Conservation (phyloP, 352 stramenopile species). For the Phytopythium vexans region DNA sequence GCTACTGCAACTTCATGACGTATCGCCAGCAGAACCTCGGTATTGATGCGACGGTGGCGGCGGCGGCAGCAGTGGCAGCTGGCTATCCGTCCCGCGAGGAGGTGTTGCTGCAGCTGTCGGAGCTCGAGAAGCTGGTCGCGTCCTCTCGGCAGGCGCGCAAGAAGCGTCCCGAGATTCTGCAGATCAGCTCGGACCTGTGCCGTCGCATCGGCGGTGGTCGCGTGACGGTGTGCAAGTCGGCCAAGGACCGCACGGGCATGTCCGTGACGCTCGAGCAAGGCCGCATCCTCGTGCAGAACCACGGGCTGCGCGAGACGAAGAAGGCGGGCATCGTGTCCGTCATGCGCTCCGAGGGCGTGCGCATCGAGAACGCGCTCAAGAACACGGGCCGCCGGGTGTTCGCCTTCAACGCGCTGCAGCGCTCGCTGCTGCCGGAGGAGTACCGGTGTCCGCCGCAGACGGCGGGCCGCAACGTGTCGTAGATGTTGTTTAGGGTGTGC, state of each 20-base stretch:
- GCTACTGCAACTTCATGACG: conserved; percentile 70
- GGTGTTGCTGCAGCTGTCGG: conserved; percentile 42
- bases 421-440: conserved; percentile 75
- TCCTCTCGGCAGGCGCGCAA: conserved; percentile 66
- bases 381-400: conserved; percentile 82
- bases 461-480: conserved; percentile 77
- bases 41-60: background rate
- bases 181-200: conserved; percentile 79
- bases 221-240: conserved; percentile 96
- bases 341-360: conserved; percentile 81
- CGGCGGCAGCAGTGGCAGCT: conserved; percentile 18
- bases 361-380: conserved; percentile 84
- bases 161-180: conserved; percentile 85
- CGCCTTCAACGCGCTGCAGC: conserved; percentile 84
- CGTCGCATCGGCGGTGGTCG: conserved; percentile 83
- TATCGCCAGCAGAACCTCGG: conserved; percentile 27
- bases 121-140: conserved; percentile 74
- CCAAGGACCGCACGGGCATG: conserved; percentile 98
- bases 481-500: conserved; percentile 11
- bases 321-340: conserved; percentile 74
- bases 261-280: conserved; percentile 95
- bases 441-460: conserved; percentile 82
- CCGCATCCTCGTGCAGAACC: conserved; percentile 79
- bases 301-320: conserved; percentile 67
- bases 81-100: conserved; percentile 42